Base-by-base conservation (phyloP, 1,284 basidiomycete species). In the Veloboletus limbatus region DNA sequence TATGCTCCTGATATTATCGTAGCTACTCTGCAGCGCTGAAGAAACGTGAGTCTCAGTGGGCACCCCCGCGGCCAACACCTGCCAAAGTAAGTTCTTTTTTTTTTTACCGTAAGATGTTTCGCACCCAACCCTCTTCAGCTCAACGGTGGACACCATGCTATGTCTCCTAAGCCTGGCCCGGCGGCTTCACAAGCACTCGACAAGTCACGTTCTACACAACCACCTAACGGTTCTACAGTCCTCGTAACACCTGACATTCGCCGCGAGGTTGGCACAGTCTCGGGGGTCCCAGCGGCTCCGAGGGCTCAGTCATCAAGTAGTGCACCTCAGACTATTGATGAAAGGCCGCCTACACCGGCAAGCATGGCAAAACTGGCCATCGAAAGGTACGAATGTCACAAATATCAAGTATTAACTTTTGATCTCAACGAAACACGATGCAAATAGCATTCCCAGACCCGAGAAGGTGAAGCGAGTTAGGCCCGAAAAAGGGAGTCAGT, bases 391-490 rank as follows among this genome's bases (percentile, higher is more conserved):
- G 59, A 77, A 58, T 22, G 46, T 55, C 20, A 49, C 10, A 24
- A 7, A 35, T 18, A 37, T 41, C 9, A 25, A 5, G 30, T 16
- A 38, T 45, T 13, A 13, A 10, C 3, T 13, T 22, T 25, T 35
- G 14, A 38, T 40, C 42, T 45, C 26, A 40, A 56, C 28, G 35
- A 35, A 38, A 43, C 30, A 22, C 38, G 10, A 47, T 25, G 13
- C 38, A 33, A 47, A 16, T 54, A 89, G 85, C 56, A 76, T 88
- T 43, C 85, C 85, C 13, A 71, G 85, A 38, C 87, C 87, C 14
- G 83, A 87, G 59, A 84, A 88, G 27, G 82, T 90, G 42, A 86
- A 79, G 62, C 73, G 87, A 49, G 73, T 87, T 14, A 71, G 84
- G 36, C 71, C 75, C 16, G 84, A 86, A 33, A 63, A 66, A 30